Percentiles rank a stretch among this genome's conserved stretches.
Conservation (phyloP, 805 yeast species). For the Suhomyces xylopsoci region DNA sequence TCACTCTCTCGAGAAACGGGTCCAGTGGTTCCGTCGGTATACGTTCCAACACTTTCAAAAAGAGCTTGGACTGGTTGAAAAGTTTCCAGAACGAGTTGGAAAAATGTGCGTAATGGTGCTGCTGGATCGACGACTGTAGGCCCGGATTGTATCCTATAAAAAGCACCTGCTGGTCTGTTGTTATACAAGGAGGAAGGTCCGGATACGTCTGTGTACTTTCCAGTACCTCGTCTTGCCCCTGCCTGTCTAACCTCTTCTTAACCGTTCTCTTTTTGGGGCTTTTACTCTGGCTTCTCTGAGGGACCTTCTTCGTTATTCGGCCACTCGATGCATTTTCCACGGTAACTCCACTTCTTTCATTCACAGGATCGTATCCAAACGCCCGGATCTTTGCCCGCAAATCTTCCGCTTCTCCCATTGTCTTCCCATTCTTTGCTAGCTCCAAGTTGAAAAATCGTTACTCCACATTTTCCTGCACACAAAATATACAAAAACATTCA, state of each 20-base stretch:
- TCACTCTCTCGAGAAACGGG: conserved; percentile 10
- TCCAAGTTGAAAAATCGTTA: not conserved
- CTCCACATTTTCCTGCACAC: conserved; percentile 1
- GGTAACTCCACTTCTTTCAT: not conserved
- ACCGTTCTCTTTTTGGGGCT: not conserved
- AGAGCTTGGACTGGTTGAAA: conserved; percentile 50
- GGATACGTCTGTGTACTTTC: not conserved
- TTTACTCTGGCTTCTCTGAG: not conserved
- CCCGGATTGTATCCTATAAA: conserved; percentile 79
- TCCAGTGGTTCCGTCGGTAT: conserved; percentile 8
- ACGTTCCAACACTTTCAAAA: conserved; percentile 17
- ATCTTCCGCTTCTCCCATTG: not conserved
- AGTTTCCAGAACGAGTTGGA: conserved; percentile 69
- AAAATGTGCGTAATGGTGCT: conserved; percentile 72
- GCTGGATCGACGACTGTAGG: conserved; percentile 52
- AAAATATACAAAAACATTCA: not conserved
- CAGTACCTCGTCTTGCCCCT: not conserved
- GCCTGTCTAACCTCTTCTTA: not conserved
- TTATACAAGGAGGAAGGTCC: conserved; percentile 34
- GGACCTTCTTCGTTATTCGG: not conserved
- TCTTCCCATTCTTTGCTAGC: not conserved
- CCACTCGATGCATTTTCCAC: not conserved
- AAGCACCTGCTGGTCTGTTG: conserved; percentile 32
- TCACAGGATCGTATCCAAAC: not conserved
- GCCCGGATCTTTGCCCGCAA: conserved; percentile 1